phyloP scores from a whole-genome alignment of 495 filamentous ascomycete genomes.

The Penicillium flavigenum region DNA sequence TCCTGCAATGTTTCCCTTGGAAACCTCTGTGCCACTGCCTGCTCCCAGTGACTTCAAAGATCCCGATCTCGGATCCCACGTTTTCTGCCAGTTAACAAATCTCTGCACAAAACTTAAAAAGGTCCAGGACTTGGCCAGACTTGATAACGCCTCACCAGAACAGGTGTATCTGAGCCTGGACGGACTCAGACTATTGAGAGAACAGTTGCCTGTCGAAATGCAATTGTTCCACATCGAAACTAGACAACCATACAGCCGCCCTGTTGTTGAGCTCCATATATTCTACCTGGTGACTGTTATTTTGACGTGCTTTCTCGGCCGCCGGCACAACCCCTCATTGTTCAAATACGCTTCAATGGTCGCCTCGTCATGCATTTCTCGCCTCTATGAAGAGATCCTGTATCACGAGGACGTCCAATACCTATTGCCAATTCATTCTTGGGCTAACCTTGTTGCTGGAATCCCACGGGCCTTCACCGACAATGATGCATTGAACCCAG shows the following conservation, averaged over 20 bases:
- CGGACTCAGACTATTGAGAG: constrained; percentile 2
- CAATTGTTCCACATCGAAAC: constrained; percentile 4
- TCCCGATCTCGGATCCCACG: constrained; percentile 2
- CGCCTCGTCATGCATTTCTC: constrained; percentile 21
- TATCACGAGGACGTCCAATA: constrained; percentile 14
- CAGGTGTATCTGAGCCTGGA: constrained; percentile 5
- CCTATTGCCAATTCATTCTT: constrained; percentile 17
- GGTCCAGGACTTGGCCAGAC: background rate
- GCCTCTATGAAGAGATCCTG: constrained; percentile 22
- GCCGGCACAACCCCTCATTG: constrained; percentile 11
- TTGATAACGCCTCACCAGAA: background rate
- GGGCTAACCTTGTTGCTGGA: constrained; percentile 17
- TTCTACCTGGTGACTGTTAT: constrained; percentile 22
- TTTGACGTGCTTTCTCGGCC: constrained; percentile 17
- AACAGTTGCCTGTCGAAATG: constrained; percentile 6
- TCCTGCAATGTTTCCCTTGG: constrained; percentile 15
- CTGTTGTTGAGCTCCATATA: constrained; percentile 17
- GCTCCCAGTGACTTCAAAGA: constrained; percentile 9
- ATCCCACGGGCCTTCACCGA: constrained; percentile 20
- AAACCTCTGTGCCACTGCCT: constrained; percentile 9
- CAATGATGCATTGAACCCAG: constrained; percentile 5
- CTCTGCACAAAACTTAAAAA: constrained; percentile 5
- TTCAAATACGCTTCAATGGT: constrained; percentile 17
- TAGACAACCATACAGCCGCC: constrained; percentile 8
- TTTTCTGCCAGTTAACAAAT: constrained; percentile 3